A percentile compares a stretch with the other conserved stretches of the same genome.
Evolutionary conservation across 2,329 filamentous ascomycete species (phyloP).

Genomic region (Fusarium chlamydosporum): DNA sequence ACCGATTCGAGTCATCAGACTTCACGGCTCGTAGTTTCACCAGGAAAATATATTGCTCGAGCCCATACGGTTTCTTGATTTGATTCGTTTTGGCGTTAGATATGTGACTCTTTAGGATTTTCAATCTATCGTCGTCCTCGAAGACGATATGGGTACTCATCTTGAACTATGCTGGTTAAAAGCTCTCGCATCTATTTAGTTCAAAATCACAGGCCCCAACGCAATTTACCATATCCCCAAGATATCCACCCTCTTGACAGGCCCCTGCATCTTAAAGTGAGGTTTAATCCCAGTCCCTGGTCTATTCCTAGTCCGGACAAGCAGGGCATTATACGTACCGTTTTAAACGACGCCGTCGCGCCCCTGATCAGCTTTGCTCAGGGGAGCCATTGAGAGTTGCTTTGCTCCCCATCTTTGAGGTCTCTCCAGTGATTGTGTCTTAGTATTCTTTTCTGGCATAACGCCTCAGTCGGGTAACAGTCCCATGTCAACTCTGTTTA

Average conservation of each 20-base stretch:
- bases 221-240: slow-evolving; percentile 49
- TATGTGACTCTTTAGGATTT: too few species aligned
- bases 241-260: slow-evolving; percentile 41
- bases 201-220: slow-evolving; percentile 25
- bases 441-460: background rate
- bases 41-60: background rate
- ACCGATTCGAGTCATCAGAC: background rate
- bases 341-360: slow-evolving; percentile 10
- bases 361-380: slow-evolving; percentile 39
- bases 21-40: background rate
- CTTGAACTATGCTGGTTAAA: slow-evolving; percentile 4
- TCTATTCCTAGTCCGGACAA: slow-evolving; percentile 36
- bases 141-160: too few species aligned
- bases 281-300: slow-evolving; percentile 23
- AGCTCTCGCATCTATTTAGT: slow-evolving; percentile 7
- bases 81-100: too few species aligned
- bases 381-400: slow-evolving; percentile 23
- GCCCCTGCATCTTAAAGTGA: slow-evolving; percentile 37
- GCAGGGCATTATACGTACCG: slow-evolving; percentile 4
- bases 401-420: slow-evolving; percentile 13
- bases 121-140: too few species aligned
- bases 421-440: slow-evolving; percentile 11
- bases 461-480: slow-evolving; percentile 16
- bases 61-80: too few species aligned
- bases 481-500: slow-evolving; percentile 15